These are phyloP conservation scores for Russula dissimulans DNA, from an alignment of 768 basidiomycete genomes.

Conservation along the genomic window DNA sequence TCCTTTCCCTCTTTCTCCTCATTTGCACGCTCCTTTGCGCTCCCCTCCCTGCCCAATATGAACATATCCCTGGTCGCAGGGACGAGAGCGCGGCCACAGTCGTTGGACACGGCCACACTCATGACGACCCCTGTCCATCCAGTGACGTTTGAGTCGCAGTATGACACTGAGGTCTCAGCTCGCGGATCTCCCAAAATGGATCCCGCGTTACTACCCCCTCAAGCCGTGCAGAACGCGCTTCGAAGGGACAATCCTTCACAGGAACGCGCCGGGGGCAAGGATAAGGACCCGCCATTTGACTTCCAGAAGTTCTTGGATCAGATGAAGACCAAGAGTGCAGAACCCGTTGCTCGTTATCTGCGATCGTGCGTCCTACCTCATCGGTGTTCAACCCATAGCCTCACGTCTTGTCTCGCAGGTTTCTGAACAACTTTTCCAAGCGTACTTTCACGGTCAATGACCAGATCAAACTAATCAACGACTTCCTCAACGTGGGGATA, in stretches of 20 bases:
- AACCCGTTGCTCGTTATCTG: constrained; percentile 90
- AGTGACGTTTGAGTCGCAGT: constrained; percentile 8
- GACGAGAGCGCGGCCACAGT: constrained; percentile 38
- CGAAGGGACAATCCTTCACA: constrained; percentile 20
- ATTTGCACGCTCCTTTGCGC: constrained; percentile 54
- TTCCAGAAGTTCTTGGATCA: constrained; percentile 94
- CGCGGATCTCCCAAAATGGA: constrained; percentile 16
- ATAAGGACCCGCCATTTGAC: constrained; percentile 57
- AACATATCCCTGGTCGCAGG: constrained; percentile 17
- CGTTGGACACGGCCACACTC: constrained; percentile 37
- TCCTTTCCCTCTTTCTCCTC: constrained; percentile 56
- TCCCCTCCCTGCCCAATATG: constrained; percentile 34
- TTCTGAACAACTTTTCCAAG: constrained; percentile 88
- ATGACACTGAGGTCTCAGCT: background rate
- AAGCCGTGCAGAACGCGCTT: constrained; percentile 13
- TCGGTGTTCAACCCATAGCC: background rate
- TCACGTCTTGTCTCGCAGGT: constrained; percentile 40
- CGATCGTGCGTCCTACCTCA: constrained; percentile 64
- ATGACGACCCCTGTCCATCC: constrained; percentile 11
- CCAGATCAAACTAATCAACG: constrained; percentile 91
- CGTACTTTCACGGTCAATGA: constrained; percentile 86
- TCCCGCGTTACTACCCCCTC: background rate
- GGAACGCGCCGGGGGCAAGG: constrained; percentile 22
- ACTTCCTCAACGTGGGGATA: constrained; percentile 70
- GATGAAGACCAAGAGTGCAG: constrained; percentile 80